Percentiles rank a stretch among this genome's conserved stretches.
Conservation (phyloP, 2,329 filamentous ascomycete species). For the Chaetomium globosum region DNA sequence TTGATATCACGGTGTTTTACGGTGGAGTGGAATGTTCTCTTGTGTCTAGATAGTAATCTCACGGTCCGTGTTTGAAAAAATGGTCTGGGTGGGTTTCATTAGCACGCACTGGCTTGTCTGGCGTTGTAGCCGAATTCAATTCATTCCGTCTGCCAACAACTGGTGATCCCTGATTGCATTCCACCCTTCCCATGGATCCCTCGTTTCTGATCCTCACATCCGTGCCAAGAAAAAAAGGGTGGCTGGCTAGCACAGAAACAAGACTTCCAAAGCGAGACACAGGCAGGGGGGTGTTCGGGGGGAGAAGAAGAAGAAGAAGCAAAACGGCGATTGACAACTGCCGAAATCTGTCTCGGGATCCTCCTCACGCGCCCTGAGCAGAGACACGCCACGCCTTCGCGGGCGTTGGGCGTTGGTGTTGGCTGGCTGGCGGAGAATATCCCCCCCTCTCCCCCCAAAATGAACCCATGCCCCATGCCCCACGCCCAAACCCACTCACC, state of each 20-base stretch:
- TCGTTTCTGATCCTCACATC: background rate
- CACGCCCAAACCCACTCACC: background rate
- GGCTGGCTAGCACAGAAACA: background rate
- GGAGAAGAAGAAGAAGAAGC: background rate
- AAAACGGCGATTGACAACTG: constrained; percentile 1
- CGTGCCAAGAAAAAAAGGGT: constrained; percentile 5
- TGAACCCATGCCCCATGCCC: background rate
- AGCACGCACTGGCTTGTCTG: background rate
- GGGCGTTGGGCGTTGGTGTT: background rate
- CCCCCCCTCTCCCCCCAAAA: background rate
- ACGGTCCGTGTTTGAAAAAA: constrained; percentile 10
- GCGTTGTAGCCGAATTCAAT: background rate
- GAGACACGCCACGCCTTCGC: too few relatives aligned
- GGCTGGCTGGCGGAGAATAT: background rate
- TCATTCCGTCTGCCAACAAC: background rate
- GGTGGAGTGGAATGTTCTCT: background rate
- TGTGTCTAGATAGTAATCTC: background rate
- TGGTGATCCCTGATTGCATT: background rate
- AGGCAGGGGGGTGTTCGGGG: too few relatives aligned
- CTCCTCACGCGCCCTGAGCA: background rate
- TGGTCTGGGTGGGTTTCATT: background rate
- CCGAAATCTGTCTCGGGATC: constrained; percentile 5
- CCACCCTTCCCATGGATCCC: background rate
- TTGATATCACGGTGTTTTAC: background rate
- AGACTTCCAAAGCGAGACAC: background rate